Evolutionary conservation across 495 filamentous ascomycete genomes (phyloP), one percentile per base, ranked within the genome.

Genomic region (Trichoderma orchidacearum): DNA sequence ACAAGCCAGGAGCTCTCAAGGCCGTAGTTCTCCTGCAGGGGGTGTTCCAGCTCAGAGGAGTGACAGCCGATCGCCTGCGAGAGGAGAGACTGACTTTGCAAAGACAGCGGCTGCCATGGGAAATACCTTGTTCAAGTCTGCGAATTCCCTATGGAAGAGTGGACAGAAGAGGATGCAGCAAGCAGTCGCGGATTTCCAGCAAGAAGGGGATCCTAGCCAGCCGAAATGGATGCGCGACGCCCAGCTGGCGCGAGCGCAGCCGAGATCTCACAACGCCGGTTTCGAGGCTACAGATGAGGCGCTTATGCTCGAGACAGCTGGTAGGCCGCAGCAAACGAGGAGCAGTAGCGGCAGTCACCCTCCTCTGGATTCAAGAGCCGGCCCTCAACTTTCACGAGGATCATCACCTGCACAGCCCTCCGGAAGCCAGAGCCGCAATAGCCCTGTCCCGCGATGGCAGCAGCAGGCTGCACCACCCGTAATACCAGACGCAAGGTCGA

Each of bases 121-220:
- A 17, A 86, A 77, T 30, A 95, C 81, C 59, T 67, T 97, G 12
- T 80, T 96, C 64, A 97, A 97, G 64, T 89, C 89, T n/a, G 93
- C 94, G 1, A 91, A 90, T 60, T 87, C 85, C 2, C 67, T 97
- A 2, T 98, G 93, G 93, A 98, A 95, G 67, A 85, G 84, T 5
- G 85, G 90, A 2, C 89, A 87, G 61, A 97, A 95, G 69, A 92
- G 87, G 65, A 82, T 97, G n/a, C 91, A 95, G 63, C 90, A 90
- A 66, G 93, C 89, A 13, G 88, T 98, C 13, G 81, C 88, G 15
- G 93, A 98, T 18, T 85, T 96, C 59, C 91, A 96, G 52, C 75
- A 78, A 50, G 78, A 81, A 8, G 29, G 82, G 28, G 93, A 96
- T 65, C 75, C 87, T 1, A 89, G 66, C 63, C 88, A 95, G 64